phyloP scores from a whole-genome alignment of 805 yeast genomes.

The Cephaloascus albidus region DNA sequence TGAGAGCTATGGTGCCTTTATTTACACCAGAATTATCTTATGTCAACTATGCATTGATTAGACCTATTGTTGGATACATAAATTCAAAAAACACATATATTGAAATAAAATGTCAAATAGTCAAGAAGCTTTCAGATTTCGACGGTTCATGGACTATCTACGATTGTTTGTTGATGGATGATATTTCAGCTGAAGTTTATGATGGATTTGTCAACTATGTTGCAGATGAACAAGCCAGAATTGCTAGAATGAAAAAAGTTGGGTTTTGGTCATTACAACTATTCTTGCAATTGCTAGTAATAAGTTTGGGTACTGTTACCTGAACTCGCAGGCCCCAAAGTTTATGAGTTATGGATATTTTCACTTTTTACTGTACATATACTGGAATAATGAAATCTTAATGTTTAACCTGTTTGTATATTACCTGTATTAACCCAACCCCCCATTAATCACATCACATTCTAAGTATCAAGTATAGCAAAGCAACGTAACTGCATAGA shows the following conservation, averaged over 20 bases:
- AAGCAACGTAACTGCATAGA: slow-evolving; percentile 36
- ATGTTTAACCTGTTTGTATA: too few relatives aligned
- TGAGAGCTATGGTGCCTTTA: slow-evolving; percentile 82
- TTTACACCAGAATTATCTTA: slow-evolving; percentile 85
- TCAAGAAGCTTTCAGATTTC: slow-evolving; percentile 73
- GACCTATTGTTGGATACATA: slow-evolving; percentile 94
- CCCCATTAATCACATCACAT: slow-evolving; percentile 21
- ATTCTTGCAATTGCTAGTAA: slow-evolving; percentile 67
- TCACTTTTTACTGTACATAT: background rate
- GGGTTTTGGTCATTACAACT: slow-evolving; percentile 91
- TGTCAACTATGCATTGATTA: slow-evolving; percentile 80
- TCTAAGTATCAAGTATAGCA: slow-evolving; percentile 40
- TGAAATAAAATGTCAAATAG: slow-evolving; percentile 75
- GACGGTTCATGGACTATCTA: slow-evolving; percentile 96
- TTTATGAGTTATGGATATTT: background rate
- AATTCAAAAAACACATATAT: slow-evolving; percentile 85
- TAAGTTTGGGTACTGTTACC: slow-evolving; percentile 73
- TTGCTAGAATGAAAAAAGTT: slow-evolving; percentile 66
- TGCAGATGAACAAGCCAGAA: slow-evolving; percentile 73
- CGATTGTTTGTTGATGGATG: slow-evolving; percentile 87
- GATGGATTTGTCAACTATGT: slow-evolving; percentile 86
- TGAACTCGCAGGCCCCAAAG: slow-evolving; percentile 5
- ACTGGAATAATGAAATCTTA: too few relatives aligned
- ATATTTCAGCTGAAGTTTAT: slow-evolving; percentile 80
- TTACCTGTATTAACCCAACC: too few relatives aligned